A percentile compares a stretch with the other conserved stretches of the same genome.
Conservation (phyloP, 2,329 filamentous ascomycete species). For the Ophiostoma sp. region DNA sequence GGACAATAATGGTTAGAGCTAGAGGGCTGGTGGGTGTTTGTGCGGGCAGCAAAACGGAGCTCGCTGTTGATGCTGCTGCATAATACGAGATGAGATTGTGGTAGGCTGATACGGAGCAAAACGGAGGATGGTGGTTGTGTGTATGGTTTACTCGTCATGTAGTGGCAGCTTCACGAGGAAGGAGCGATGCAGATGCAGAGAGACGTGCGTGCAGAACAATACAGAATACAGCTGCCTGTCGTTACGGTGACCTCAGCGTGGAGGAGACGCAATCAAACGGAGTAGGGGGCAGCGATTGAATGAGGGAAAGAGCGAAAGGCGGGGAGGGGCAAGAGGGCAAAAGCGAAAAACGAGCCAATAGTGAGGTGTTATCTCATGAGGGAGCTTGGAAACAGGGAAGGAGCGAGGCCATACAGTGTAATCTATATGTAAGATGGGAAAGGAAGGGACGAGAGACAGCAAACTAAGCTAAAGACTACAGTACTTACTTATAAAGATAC, state of each 20-base stretch:
- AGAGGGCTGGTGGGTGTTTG: not conserved
- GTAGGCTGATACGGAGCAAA: not conserved
- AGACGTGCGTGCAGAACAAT: not conserved
- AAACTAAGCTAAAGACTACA: slow-evolving; percentile 10
- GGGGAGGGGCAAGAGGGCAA: slow-evolving; percentile 20
- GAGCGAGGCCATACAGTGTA: slow-evolving; percentile 4
- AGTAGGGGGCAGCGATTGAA: slow-evolving; percentile 14
- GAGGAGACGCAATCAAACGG: slow-evolving; percentile 15
- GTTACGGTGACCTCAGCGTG: slow-evolving; percentile 11
- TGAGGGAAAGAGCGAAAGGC: slow-evolving; percentile 22
- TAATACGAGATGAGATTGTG: not conserved
- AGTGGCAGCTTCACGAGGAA: not conserved
- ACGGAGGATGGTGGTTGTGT: not conserved
- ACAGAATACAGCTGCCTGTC: slow-evolving; percentile 1
- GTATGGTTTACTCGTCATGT: not conserved
- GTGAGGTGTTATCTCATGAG: not conserved
- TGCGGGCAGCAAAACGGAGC: slow-evolving; percentile 5
- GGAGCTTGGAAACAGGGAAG: slow-evolving; percentile 20
- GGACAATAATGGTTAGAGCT: not conserved
- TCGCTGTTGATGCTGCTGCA: not conserved
- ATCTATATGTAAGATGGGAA: not conserved
- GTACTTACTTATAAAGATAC: not conserved
- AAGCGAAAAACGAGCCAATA: slow-evolving; percentile 4
- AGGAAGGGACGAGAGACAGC: slow-evolving; percentile 8
- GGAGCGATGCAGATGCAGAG: not conserved